Evolutionary conservation across 2,329 filamentous ascomycete genomes (phyloP), one percentile per base, ranked within the genome.

Genomic region (Fusarium tjaetaba): DNA sequence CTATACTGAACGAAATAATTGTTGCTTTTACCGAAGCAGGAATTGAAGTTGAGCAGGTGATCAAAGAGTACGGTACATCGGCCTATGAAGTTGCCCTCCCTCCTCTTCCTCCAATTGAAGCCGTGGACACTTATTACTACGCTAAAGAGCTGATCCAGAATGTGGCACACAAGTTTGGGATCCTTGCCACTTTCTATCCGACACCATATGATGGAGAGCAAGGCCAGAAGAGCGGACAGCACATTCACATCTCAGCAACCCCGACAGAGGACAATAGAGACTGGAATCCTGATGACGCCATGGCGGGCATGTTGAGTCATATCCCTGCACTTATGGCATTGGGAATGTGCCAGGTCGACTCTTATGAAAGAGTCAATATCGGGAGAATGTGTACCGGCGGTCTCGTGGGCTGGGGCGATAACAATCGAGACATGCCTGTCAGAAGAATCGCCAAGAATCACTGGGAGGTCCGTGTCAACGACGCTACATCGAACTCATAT

Each of bases 201-300:
- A 68, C 64, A 2, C 55, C 65, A 1, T 68, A 39, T 2, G 48
- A 43, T 3, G 65, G 36, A 10, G 42, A 53, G 5, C 24, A 49
- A 1, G 65, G 65, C 1, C 65, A 62, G 22, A 53, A 62, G n/a
- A 68, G 14, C 18, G 64, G 64, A 4, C 64, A 68, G 11, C 65
- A 68, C 1, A 68, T 68, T 32, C 65, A 68, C 8, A 68, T 68
- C 5, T 68, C 65, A 1, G 48, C 56, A 14, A n/a, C n/a, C 7
- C 9, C 61, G 2, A 7, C 2, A 0, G 14, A 5, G 3, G 11
- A 49, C 2, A 34, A 39, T 1, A 26, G 30, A 11, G 10, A 11
- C 4, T 68, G 65, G 65, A 32, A 68, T 1, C 42, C 65, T 0
- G 65, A 68, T 6, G 18, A 13, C 4, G n/a, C 26, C 2, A 34